Base-by-base conservation (phyloP, 2,329 filamentous ascomycete genomes). In the Monosporascus cannonballus region DNA sequence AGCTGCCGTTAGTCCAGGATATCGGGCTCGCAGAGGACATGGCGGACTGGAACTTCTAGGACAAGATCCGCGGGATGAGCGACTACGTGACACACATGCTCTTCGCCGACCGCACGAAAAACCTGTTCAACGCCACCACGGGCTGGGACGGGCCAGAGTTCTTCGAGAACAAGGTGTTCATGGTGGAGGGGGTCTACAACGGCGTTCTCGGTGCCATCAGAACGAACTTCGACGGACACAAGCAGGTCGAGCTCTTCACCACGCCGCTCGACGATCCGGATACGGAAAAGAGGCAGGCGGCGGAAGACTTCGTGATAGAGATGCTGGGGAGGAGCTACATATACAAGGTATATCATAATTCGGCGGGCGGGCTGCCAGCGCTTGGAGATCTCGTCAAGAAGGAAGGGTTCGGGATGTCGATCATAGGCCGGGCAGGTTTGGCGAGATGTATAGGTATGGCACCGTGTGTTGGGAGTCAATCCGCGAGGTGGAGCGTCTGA, bases 51-150 rank as follows among this genome's bases (percentile, higher is more conserved):
- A 25, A 53, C 1, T 60, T 58, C 46, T 36, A 47, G 45, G 57
- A 59, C 14, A 55, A 60, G 53, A 34, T 70, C 14, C 52, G 54
- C 15, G 49, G 49, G 30, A 69, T 71, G 67, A 69, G 65, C 22
- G 68, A 69, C 50, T 71, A 71, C 44, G 66, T 71, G 1, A 61
- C 67, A 0, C 68, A 71, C n/a, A 69, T 71, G 67, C 61, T 71
- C 1, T 56, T 69, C 1, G 66, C 61, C 1, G 68, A 71, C 18
- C 67, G 68, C 25, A 70, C 65, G 0, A 56, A 61, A 1, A 69
- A 67, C 18, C 60, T 71, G 1, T 49, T 67, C 14, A 68, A 71
- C 18, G 24, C 63, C 1, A 54, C 46, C 25, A 64, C 61, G 1
- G 60, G 62, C 17, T 71, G 63, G 61, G 63, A 69, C 52, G 69